Evolutionary conservation across 2,329 filamentous ascomycete genomes (phyloP).

Genomic region (Botrytis paeoniae): DNA sequence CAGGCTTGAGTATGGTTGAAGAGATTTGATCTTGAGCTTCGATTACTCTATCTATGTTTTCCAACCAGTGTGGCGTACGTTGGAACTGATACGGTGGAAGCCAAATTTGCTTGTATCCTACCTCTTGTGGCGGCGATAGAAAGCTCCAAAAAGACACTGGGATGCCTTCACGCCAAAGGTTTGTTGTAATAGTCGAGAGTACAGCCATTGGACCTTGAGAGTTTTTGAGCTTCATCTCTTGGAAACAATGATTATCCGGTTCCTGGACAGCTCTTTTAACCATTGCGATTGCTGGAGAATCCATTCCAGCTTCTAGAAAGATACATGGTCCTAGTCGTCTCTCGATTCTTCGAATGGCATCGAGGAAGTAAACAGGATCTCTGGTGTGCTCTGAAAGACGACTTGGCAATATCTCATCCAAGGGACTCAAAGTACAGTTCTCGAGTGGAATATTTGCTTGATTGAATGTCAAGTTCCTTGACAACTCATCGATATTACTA

Average conservation of each 20-base stretch:
- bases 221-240: constrained; percentile 27
- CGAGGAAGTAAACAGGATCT: constrained; percentile 31
- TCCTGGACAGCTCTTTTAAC: constrained; percentile 32
- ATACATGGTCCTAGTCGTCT: constrained; percentile 3
- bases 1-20: no score
- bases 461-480: neutral
- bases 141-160: neutral
- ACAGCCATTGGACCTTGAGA: neutral
- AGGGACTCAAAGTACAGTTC: neutral
- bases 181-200: neutral
- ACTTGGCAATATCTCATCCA: neutral
- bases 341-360: constrained; percentile 33
- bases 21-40: neutral
- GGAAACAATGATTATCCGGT: constrained; percentile 21
- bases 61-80: constrained; percentile 36
- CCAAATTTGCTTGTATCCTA: neutral
- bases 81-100: constrained; percentile 41
- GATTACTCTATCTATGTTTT: neutral
- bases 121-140: neutral
- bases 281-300: constrained; percentile 37
- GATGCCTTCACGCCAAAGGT: neutral
- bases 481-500: neutral
- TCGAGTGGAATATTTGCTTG: constrained; percentile 20
- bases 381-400: constrained; percentile 29
- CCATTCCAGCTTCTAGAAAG: constrained; percentile 39